phyloP scores from a whole-genome alignment of 257 asterid species.

The Jasminum sambac region DNA sequence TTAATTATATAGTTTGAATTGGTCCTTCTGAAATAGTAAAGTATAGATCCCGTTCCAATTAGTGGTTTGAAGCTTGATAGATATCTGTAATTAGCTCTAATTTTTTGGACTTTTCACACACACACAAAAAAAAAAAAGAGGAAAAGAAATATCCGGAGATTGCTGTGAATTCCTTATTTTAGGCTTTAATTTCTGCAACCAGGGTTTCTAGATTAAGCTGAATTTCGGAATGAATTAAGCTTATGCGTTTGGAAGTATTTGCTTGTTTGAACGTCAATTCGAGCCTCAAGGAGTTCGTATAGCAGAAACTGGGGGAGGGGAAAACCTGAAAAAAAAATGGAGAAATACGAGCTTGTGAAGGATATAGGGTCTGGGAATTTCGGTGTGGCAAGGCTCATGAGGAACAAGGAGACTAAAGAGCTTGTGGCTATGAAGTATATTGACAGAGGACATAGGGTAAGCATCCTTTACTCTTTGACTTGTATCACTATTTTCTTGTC shows the following conservation, averaged over 20 bases:
- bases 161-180: conserved; percentile 12
- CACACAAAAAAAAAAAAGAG: conserved; percentile 13
- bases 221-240: conserved; percentile 34
- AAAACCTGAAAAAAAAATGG: conserved; percentile 44
- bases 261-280: conserved; percentile 24
- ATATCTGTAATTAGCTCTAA: conserved; percentile 7
- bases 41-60: conserved; percentile 28
- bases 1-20: conserved; percentile 19
- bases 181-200: conserved; percentile 24
- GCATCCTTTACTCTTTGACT: conserved; percentile 18
- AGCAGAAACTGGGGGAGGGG: conserved; percentile 16
- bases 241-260: conserved; percentile 25
- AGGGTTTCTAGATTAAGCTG: conserved; percentile 34
- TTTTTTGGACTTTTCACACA: conserved; percentile 23
- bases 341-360: conserved; percentile 94
- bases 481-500: background rate
- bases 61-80: conserved; percentile 29
- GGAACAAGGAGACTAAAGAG: conserved; percentile 94
- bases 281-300: conserved; percentile 13
- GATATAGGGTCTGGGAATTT: conserved; percentile 98
- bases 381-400: conserved; percentile 98
- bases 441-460: conserved; percentile 93
- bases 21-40: conserved; percentile 11
- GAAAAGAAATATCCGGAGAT: conserved; percentile 16
- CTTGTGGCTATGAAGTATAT: conserved; percentile 98